These are phyloP conservation scores for Penicillium paradoxum DNA, from an alignment of 495 filamentous ascomycete species.

Conservation along the genomic window DNA sequence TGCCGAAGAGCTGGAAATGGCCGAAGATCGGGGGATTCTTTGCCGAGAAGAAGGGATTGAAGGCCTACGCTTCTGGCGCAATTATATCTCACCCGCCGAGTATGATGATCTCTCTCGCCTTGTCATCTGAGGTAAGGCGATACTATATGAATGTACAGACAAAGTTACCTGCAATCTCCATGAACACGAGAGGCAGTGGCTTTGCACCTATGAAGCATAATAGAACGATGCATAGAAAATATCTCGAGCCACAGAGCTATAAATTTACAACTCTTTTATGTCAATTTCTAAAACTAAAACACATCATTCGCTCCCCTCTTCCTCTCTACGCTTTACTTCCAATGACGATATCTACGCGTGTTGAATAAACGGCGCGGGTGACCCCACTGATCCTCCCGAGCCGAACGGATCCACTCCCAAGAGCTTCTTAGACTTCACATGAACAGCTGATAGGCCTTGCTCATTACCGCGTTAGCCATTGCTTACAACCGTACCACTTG, in stretches of 20 bases:
- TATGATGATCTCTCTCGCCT: slow-evolving; percentile 1
- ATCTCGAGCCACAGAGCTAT: too few relatives aligned
- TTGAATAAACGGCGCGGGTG: neutral
- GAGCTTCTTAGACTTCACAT: neutral
- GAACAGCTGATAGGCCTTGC: neutral
- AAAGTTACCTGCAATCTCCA: neutral
- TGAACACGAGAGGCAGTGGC: neutral
- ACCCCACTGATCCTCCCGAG: neutral
- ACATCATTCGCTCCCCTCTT: too few relatives aligned
- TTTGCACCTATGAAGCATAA: neutral
- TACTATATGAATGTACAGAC: neutral
- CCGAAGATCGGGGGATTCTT: slow-evolving; percentile 76
- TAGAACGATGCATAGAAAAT: neutral
- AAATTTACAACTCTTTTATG: too few relatives aligned
- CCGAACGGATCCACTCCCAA: neutral
- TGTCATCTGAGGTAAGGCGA: neutral
- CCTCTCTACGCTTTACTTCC: too few relatives aligned
- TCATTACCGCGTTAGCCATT: too few relatives aligned
- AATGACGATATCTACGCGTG: too few relatives aligned
- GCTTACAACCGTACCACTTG: too few relatives aligned
- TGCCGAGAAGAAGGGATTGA: slow-evolving; percentile 83
- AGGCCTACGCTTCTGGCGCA: slow-evolving; percentile 77
- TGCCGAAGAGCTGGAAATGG: slow-evolving; percentile 94
- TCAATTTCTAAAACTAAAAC: too few relatives aligned
- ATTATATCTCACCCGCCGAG: slow-evolving; percentile 40